Evolutionary conservation across 2,329 filamentous ascomycete species (phyloP).

Genomic region (Xenoacremonium recifei): DNA sequence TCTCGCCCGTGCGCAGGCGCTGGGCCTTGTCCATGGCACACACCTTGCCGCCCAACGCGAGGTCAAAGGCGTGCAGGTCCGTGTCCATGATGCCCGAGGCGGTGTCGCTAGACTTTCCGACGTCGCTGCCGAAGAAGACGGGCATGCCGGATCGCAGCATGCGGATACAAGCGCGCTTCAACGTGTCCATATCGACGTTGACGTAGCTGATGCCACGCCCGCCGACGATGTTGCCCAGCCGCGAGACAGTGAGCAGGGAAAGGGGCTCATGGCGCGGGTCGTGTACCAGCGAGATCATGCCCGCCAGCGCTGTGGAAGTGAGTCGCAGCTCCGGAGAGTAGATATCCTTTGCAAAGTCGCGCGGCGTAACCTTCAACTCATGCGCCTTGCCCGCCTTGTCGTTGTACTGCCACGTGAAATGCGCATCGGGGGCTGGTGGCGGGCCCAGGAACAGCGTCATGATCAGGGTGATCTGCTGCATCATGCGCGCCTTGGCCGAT

Average conservation of each 20-base stretch:
- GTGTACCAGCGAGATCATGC: slow-evolving; percentile 79
- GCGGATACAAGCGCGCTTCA: slow-evolving; percentile 71
- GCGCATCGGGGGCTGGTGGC: slow-evolving; percentile 64
- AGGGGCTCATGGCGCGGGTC: slow-evolving; percentile 78
- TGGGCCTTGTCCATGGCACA: slow-evolving; percentile 75
- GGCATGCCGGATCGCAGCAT: slow-evolving; percentile 79
- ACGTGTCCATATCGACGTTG: slow-evolving; percentile 71
- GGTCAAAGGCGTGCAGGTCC: slow-evolving; percentile 71
- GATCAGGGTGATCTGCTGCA: slow-evolving; percentile 77
- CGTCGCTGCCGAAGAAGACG: slow-evolving; percentile 86
- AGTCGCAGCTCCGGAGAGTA: slow-evolving; percentile 59
- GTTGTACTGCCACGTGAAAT: slow-evolving; percentile 79
- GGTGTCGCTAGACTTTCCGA: slow-evolving; percentile 76
- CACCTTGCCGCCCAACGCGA: slow-evolving; percentile 77
- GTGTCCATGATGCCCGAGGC: slow-evolving; percentile 76
- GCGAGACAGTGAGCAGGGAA: slow-evolving; percentile 70
- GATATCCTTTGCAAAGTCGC: slow-evolving; percentile 69
- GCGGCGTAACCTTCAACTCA: slow-evolving; percentile 63
- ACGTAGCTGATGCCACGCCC: slow-evolving; percentile 76
- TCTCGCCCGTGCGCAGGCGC: slow-evolving; percentile 71
- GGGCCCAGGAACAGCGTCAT: slow-evolving; percentile 81
- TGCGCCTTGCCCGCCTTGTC: slow-evolving; percentile 66
- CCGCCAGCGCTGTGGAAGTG: slow-evolving; percentile 59
- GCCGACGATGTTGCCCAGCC: slow-evolving; percentile 79
- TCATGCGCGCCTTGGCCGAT: slow-evolving; percentile 67